Evolutionary conservation across 1,284 basidiomycete species (phyloP).

Genomic region (Cryptococcus depauperatus): DNA sequence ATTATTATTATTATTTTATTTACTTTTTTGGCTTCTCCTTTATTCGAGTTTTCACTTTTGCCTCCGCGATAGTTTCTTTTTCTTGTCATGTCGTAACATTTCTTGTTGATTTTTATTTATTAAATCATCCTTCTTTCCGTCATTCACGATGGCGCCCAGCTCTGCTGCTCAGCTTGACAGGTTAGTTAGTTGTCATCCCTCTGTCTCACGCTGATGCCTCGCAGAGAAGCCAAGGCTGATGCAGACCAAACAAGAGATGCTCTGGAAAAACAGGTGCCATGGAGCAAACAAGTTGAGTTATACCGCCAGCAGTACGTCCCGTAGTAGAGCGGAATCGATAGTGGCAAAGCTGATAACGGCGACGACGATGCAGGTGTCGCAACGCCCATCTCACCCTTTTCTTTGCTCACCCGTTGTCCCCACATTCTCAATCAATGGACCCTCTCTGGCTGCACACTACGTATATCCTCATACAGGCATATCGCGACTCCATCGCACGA

Average conservation of each 20-base stretch:
- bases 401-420: slow-evolving; percentile 62
- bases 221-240: slow-evolving; percentile 19
- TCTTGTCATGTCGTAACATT: too few relatives aligned
- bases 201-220: not conserved
- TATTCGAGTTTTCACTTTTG: too few relatives aligned
- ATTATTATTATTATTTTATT: too few relatives aligned
- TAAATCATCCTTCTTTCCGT: too few relatives aligned
- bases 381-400: slow-evolving; percentile 66
- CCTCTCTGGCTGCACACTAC: slow-evolving; percentile 88
- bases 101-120: too few relatives aligned
- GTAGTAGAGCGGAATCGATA: not conserved
- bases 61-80: too few relatives aligned
- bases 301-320: slow-evolving; percentile 55
- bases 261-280: slow-evolving; percentile 55
- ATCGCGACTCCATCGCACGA: slow-evolving; percentile 64
- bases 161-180: too few relatives aligned
- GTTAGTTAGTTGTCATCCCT: too few relatives aligned
- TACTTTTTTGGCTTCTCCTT: too few relatives aligned
- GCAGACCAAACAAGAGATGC: slow-evolving; percentile 17
- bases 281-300: slow-evolving; percentile 77
- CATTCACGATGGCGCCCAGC: too few relatives aligned
- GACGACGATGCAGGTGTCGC: slow-evolving; percentile 62
- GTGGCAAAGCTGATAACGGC: slow-evolving; percentile 3
- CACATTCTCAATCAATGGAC: slow-evolving; percentile 70
- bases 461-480: slow-evolving; percentile 72